phyloP scores from a whole-genome alignment of 2,329 filamentous ascomycete genomes.

The Fusarium nisikadoi region DNA sequence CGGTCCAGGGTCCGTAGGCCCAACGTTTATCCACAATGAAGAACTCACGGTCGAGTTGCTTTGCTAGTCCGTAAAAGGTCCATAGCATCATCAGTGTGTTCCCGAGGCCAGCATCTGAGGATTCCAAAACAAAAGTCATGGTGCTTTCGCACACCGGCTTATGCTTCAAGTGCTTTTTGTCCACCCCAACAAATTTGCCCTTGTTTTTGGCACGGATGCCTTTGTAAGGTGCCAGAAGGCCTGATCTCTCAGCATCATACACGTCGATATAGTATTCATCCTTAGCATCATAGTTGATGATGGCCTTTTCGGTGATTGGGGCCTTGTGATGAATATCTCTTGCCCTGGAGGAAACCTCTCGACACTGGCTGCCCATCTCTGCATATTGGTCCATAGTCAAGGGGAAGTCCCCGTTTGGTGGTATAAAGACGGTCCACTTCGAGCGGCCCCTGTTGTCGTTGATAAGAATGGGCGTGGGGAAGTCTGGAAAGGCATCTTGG shows the following conservation, averaged over 20 bases:
- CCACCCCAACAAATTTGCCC: constrained; percentile 61
- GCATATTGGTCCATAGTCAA: constrained; percentile 72
- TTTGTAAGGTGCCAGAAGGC: constrained; percentile 60
- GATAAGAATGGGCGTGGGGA: constrained; percentile 78
- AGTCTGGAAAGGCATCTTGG: constrained; percentile 72
- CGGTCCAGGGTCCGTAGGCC: constrained; percentile 80
- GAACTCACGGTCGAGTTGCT: constrained; percentile 78
- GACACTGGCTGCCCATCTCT: constrained; percentile 75
- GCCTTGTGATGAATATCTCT: constrained; percentile 56
- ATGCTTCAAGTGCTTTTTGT: constrained; percentile 55
- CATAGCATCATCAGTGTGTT: constrained; percentile 81
- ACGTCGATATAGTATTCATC: constrained; percentile 81
- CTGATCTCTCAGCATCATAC: constrained; percentile 72
- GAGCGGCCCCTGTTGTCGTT: constrained; percentile 71
- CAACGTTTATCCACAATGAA: constrained; percentile 88
- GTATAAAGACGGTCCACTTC: constrained; percentile 86
- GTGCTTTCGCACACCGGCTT: constrained; percentile 73
- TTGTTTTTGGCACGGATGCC: constrained; percentile 53
- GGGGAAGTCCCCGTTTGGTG: constrained; percentile 73
- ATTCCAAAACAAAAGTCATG: constrained; percentile 82
- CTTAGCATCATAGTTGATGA: constrained; percentile 66
- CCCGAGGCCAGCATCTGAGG: constrained; percentile 78
- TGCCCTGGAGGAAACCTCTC: constrained; percentile 70
- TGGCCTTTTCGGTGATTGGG: constrained; percentile 56
- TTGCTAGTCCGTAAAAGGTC: constrained; percentile 84